phyloP scores from a whole-genome alignment of 805 yeast species.

The Blastobotrys mokoenaii region DNA sequence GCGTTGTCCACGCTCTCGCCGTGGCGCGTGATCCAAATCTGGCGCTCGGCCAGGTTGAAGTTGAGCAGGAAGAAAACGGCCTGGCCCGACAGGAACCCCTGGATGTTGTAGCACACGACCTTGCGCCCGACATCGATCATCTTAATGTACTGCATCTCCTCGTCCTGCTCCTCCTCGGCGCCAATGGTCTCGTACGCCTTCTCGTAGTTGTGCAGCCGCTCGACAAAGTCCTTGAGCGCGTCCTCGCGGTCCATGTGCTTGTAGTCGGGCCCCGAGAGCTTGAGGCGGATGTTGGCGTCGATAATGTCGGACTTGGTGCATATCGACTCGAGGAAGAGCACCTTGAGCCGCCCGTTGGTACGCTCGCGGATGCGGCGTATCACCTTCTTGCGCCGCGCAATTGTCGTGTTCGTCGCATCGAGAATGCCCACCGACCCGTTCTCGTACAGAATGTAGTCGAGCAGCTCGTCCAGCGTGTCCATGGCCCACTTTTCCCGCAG shows the following conservation, averaged over 20 bases:
- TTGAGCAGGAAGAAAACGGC: slow-evolving; percentile 83
- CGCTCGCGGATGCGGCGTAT: slow-evolving; percentile 35
- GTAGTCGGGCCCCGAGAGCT: slow-evolving; percentile 90
- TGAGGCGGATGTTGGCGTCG: slow-evolving; percentile 75
- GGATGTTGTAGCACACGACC: slow-evolving; percentile 84
- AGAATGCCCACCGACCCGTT: slow-evolving; percentile 88
- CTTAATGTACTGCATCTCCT: slow-evolving; percentile 74
- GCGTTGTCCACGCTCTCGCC: slow-evolving; percentile 89
- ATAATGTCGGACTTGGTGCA: slow-evolving; percentile 75
- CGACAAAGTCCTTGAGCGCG: slow-evolving; percentile 76
- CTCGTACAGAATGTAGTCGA: slow-evolving; percentile 72
- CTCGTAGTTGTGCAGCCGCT: slow-evolving; percentile 74
- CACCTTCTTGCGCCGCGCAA: slow-evolving; percentile 57
- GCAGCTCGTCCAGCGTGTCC: slow-evolving; percentile 72
- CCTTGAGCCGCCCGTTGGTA: slow-evolving; percentile 46
- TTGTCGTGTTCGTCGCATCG: slow-evolving; percentile 88
- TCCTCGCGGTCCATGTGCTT: slow-evolving; percentile 69
- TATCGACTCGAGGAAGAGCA: slow-evolving; percentile 75
- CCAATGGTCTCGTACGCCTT: slow-evolving; percentile 86
- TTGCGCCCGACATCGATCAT: slow-evolving; percentile 96
- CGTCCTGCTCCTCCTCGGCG: slow-evolving; percentile 56
- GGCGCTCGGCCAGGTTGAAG: slow-evolving; percentile 81
- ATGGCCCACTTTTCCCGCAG: slow-evolving; percentile 93
- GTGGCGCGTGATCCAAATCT: slow-evolving; percentile 91
- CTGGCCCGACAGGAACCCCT: slow-evolving; percentile 84